A percentile compares a stretch with the other conserved stretches of the same genome.
Conservation (phyloP, 768 basidiomycete species). For the Holtermannia corniformis region DNA sequence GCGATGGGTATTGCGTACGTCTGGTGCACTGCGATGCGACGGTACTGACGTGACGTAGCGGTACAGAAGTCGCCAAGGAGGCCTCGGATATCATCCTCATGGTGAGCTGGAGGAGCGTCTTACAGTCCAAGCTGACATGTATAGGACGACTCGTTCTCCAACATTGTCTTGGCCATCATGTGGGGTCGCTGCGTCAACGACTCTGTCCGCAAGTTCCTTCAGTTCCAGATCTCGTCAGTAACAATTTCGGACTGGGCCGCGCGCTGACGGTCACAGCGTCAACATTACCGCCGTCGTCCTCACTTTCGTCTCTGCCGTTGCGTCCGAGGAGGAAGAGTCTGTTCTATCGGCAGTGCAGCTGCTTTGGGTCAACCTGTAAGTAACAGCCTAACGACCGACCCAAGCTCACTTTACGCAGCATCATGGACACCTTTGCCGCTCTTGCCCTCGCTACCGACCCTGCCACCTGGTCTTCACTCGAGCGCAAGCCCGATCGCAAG, state of each 20-base stretch:
- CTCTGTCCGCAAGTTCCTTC: slow-evolving; percentile 91
- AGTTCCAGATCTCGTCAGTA: slow-evolving; percentile 54
- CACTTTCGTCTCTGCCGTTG: slow-evolving; percentile 82
- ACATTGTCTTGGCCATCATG: slow-evolving; percentile 94
- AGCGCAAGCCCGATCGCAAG: slow-evolving; percentile 86
- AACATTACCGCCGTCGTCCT: slow-evolving; percentile 94
- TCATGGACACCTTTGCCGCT: slow-evolving; percentile 95
- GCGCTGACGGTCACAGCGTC: slow-evolving; percentile 51
- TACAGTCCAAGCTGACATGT: neutral
- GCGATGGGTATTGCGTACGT: slow-evolving; percentile 44
- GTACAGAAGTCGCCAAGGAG: slow-evolving; percentile 97
- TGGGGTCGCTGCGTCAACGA: slow-evolving; percentile 99
- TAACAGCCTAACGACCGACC: neutral
- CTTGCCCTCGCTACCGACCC: slow-evolving; percentile 96
- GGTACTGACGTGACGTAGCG: slow-evolving; percentile 70
- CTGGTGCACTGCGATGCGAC: neutral
- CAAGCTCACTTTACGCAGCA: slow-evolving; percentile 5
- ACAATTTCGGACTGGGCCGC: neutral
- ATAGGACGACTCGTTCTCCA: slow-evolving; percentile 54
- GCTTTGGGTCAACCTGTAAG: slow-evolving; percentile 84
- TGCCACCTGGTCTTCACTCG: slow-evolving; percentile 60
- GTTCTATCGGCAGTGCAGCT: slow-evolving; percentile 94
- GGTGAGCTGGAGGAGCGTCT: too few species aligned
- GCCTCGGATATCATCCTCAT: slow-evolving; percentile 98
- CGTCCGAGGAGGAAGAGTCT: slow-evolving; percentile 63